Percentiles rank a stretch among this genome's conserved stretches.
Evolutionary conservation across 495 filamentous ascomycete genomes (phyloP).

Genomic region (Tuber microsphaerosporum): DNA sequence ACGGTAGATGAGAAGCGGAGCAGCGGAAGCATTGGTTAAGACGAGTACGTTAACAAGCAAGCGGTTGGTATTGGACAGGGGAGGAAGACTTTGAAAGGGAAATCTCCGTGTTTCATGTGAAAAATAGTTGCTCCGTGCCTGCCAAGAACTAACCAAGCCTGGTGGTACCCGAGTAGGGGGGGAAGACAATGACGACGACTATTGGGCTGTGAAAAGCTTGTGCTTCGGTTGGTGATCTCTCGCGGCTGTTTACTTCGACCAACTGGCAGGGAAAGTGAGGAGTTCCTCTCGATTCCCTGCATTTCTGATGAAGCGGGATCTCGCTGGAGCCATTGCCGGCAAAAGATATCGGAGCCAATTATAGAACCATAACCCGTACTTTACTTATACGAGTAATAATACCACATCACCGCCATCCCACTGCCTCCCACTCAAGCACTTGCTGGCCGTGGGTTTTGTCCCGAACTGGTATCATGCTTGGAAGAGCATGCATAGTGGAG

Average conservation of each 20-base stretch:
- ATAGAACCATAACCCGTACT: neutral
- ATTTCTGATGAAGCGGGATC: neutral
- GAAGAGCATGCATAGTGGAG: no score
- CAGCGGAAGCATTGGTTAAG: neutral
- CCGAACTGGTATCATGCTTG: no score
- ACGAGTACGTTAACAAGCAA: neutral
- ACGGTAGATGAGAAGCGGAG: neutral
- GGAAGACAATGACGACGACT: neutral
- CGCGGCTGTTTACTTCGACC: neutral
- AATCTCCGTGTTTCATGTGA: neutral
- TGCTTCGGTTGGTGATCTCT: neutral
- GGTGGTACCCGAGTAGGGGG: no score
- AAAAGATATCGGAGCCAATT: neutral
- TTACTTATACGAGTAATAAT: no score
- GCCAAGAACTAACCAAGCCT: neutral
- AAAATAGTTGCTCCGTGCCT: neutral
- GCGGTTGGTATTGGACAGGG: neutral
- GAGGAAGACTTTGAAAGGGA: neutral
- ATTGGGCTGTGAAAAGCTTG: conserved; percentile 1
- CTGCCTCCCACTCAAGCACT: no score
- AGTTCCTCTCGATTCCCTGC: neutral
- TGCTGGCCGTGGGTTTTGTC: neutral
- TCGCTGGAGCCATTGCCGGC: neutral
- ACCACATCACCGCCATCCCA: no score
- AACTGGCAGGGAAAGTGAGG: neutral